Evolutionary conservation across 2,329 filamentous ascomycete species (phyloP), one percentile per base, ranked within the genome.

Genomic region (Xylariaceae sp.): DNA sequence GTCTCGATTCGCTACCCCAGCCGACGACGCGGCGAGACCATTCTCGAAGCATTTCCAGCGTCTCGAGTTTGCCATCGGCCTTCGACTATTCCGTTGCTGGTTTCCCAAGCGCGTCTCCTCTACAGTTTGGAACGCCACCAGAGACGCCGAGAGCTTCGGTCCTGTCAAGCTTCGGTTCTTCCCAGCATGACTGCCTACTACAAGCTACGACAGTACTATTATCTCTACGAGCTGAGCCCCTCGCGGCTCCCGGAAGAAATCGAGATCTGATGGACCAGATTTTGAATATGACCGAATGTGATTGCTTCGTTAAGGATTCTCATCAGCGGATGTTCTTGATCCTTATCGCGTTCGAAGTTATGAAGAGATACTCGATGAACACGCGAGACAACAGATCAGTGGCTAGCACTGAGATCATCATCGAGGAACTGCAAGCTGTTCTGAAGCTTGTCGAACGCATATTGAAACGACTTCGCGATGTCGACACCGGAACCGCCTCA

Each of bases 281-380:
- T 22, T 29, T 53, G 2, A 49, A 49, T 17, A 52, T 55, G 38
- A 44, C 54, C 27, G 54, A 54, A 10, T 56, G 54, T 36, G 50
- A 53, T 16, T 56, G 54, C 36, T 56, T 56, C 38, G 16, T 37
- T 12, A 36, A 38, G 22, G 54, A 56, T 40, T 46, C 44, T 17
- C 48, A 52, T 10, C 39, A 53, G 22, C 44, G 52, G 14, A 54
- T 56, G 34, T 42, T 56, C 22, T 41, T 54, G 44, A 44, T 55
- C 3, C 52, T 56, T 6, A 50, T 56, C 23, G 54, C 48, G 5
- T 55, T 55, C 35, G 54, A 56, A 25, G 37, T 55, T 14, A 55
- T 56, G 54, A 45, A 47, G n/a, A 45, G 42, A 25, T 55, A 52
- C 27, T 47, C 49, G n/a, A 48, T 37, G 21, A 42, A 37, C 3